These are phyloP conservation scores for Metschnikowia gelsemii DNA, from an alignment of 805 yeast species.

Conservation along the genomic window DNA sequence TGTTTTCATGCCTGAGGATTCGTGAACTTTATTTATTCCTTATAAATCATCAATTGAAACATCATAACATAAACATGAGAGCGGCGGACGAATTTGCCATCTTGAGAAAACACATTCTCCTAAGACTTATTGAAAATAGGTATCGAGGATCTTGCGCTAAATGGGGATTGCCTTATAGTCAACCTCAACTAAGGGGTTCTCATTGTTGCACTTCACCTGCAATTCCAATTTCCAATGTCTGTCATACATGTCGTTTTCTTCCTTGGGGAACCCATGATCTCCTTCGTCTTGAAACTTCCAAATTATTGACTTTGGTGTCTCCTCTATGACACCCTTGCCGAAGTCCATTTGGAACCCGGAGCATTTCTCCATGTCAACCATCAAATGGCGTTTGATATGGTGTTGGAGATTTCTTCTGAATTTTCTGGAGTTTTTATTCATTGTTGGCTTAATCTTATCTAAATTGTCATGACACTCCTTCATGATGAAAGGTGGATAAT, in stretches of 20 bases:
- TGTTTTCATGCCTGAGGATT: not conserved
- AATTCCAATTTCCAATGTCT: slow-evolving; percentile 66
- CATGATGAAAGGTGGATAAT: slow-evolving; percentile 73
- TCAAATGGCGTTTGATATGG: slow-evolving; percentile 68
- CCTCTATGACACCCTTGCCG: slow-evolving; percentile 48
- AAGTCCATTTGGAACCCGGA: slow-evolving; percentile 58
- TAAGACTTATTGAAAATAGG: too few relatives aligned
- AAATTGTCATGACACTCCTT: slow-evolving; percentile 65
- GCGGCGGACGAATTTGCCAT: too few relatives aligned
- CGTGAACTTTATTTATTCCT: slow-evolving; percentile 8
- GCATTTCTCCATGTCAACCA: slow-evolving; percentile 61
- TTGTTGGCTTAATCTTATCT: slow-evolving; percentile 69
- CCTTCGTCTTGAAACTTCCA: slow-evolving; percentile 65
- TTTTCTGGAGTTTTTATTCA: slow-evolving; percentile 68
- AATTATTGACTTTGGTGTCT: slow-evolving; percentile 49
- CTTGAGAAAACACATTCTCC: too few relatives aligned
- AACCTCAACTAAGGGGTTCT: slow-evolving; percentile 64
- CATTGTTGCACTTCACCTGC: slow-evolving; percentile 63
- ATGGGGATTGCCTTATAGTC: slow-evolving; percentile 59
- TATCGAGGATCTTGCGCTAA: too few relatives aligned
- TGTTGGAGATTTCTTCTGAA: slow-evolving; percentile 73
- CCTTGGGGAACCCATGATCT: slow-evolving; percentile 53
- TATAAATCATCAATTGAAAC: slow-evolving; percentile 8
- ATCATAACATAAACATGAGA: not conserved
- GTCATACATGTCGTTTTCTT: slow-evolving; percentile 43